phyloP scores from a whole-genome alignment of 306 rosid genomes.

The Hippophae rhamnoides region DNA sequence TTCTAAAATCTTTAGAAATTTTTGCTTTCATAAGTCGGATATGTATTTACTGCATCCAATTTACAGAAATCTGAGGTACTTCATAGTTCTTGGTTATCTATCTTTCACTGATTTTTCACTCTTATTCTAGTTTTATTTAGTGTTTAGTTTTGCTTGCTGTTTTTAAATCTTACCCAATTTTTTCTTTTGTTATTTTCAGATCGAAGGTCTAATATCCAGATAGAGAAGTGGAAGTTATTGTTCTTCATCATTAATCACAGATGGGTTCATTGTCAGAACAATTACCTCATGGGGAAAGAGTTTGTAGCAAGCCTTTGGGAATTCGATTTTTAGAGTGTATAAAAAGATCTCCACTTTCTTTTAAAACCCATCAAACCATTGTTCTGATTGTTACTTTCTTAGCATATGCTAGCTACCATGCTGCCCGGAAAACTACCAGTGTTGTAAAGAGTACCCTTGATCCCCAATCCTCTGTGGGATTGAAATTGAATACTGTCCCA shows the following conservation, averaged over 20 bases:
- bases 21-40: neutral
- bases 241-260: constrained; percentile 15
- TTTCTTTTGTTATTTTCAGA: constrained; percentile 11
- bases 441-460: constrained; percentile 91
- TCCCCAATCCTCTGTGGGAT: constrained; percentile 41
- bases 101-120: neutral
- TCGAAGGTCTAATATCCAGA: constrained; percentile 19
- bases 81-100: too few species aligned
- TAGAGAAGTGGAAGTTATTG: constrained; percentile 22
- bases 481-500: constrained; percentile 25
- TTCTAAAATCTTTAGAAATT: neutral
- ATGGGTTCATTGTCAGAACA: constrained; percentile 55
- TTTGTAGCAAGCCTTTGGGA: constrained; percentile 48
- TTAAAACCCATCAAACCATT: constrained; percentile 67
- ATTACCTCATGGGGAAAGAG: constrained; percentile 9
- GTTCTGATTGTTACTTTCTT: constrained; percentile 76
- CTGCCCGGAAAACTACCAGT: constrained; percentile 87
- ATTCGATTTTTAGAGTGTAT: constrained; percentile 40
- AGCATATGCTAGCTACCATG: constrained; percentile 87
- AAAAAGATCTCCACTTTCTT: constrained; percentile 58
- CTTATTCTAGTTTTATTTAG: neutral
- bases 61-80: neutral
- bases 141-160: neutral
- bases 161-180: neutral
- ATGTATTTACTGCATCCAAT: neutral